phyloP scores from a whole-genome alignment of 2,329 filamentous ascomycete species.

The Fonsecaea pedrosoi region DNA sequence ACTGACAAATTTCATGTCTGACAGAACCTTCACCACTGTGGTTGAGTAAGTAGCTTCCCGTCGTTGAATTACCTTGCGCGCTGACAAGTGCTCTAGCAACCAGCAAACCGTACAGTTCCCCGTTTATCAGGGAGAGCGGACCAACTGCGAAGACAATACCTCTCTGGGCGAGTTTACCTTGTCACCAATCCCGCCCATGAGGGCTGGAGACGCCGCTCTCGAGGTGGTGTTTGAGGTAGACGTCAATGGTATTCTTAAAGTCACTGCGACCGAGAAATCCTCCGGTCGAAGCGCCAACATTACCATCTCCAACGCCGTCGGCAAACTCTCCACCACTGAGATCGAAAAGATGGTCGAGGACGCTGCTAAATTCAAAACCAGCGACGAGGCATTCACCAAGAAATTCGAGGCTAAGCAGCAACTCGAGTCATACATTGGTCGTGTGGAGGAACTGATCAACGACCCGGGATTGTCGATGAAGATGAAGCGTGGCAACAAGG shows the following conservation, averaged over 20 bases:
- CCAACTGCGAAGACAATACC: conserved; percentile 98
- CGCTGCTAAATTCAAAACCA: conserved; percentile 98
- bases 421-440: conserved; percentile 97
- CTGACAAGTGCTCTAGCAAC: background rate
- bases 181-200: conserved; percentile 83
- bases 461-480: conserved; percentile 95
- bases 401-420: conserved; percentile 99
- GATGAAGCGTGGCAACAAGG: conserved; percentile 98
- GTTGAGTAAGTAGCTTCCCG: conserved; percentile 58
- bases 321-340: conserved; percentile 91
- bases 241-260: conserved; percentile 99
- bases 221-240: conserved; percentile 99
- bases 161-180: conserved; percentile 97
- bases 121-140: conserved; percentile 93
- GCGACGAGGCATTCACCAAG: conserved; percentile 99
- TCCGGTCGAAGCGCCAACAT: conserved; percentile 98
- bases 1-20: background rate
- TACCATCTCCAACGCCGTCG: conserved; percentile 99
- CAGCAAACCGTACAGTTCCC: conserved; percentile 75
- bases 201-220: conserved; percentile 92
- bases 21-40: conserved; percentile 82
- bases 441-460: conserved; percentile 97
- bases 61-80: conserved; percentile 31
- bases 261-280: conserved; percentile 98
- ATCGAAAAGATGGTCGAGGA: conserved; percentile 98